These are phyloP conservation scores for Albifimbria verrucaria DNA, from an alignment of 2,329 filamentous ascomycete genomes.

Conservation along the genomic window DNA sequence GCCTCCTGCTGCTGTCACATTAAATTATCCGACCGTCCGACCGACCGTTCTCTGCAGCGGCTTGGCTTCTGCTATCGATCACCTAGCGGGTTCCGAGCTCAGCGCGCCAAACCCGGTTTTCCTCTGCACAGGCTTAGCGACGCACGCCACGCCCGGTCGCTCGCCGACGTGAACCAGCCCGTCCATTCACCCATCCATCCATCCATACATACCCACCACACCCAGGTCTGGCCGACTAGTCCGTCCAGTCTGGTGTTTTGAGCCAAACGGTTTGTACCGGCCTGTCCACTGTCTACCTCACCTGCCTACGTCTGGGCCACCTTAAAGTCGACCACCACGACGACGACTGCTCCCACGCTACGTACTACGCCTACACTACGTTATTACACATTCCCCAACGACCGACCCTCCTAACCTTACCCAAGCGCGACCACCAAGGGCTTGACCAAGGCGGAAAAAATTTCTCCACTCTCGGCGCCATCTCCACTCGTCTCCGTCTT, in stretches of 20 bases:
- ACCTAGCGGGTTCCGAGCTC: background rate
- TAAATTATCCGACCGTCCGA: background rate
- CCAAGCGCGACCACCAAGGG: background rate
- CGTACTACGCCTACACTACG: too few relatives aligned
- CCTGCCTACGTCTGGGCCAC: too few relatives aligned
- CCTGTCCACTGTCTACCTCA: background rate
- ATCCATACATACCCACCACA: constrained; percentile 7
- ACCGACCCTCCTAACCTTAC: constrained; percentile 1
- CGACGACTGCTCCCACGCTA: too few relatives aligned
- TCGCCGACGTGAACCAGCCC: background rate
- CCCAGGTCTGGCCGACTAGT: too few relatives aligned
- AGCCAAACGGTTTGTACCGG: background rate
- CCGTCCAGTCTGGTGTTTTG: too few relatives aligned
- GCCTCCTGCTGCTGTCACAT: too few relatives aligned
- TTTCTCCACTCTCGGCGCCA: background rate
- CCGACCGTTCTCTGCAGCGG: background rate
- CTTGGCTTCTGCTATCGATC: background rate
- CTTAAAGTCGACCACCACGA: too few relatives aligned
- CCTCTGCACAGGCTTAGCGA: background rate
- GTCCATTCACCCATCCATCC: constrained; percentile 3
- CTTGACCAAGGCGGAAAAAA: background rate
- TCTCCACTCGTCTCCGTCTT: background rate
- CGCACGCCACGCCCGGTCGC: background rate
- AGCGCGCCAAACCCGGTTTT: constrained; percentile 3
- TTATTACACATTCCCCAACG: background rate